phyloP scores from a whole-genome alignment of 2,329 filamentous ascomycete species.

The Pyrenophora graminea region DNA sequence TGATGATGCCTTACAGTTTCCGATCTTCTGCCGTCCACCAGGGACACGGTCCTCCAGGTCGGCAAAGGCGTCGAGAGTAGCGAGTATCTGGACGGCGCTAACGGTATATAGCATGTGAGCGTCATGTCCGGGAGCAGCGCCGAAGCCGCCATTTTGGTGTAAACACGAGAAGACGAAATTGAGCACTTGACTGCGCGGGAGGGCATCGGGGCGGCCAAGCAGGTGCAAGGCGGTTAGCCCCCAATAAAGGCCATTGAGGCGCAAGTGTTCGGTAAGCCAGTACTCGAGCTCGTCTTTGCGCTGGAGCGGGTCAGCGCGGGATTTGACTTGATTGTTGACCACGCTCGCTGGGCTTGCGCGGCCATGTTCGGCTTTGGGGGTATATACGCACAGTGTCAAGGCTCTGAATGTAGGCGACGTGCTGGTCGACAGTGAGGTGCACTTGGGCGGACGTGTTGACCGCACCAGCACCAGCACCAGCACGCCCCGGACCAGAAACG shows the following conservation, averaged over 20 bases:
- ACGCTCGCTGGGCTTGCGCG: conserved; percentile 13
- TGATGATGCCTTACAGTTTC: conserved; percentile 67
- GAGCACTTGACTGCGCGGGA: conserved; percentile 80
- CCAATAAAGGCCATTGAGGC: conserved; percentile 96
- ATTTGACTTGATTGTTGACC: conserved; percentile 12
- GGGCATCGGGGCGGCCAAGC: conserved; percentile 76
- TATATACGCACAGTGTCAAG: conserved; percentile 73
- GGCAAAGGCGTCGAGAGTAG: conserved; percentile 80
- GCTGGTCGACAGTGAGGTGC: conserved; percentile 63
- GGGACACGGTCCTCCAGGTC: conserved; percentile 74
- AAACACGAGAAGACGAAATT: conserved; percentile 96
- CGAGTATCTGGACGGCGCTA: conserved; percentile 91
- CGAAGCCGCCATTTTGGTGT: conserved; percentile 86
- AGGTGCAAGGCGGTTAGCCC: conserved; percentile 87
- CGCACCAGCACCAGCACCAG: conserved; percentile 41
- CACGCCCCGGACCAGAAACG: conserved; percentile 62
- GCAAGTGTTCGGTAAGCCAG: conserved; percentile 95
- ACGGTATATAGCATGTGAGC: conserved; percentile 95
- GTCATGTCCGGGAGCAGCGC: conserved; percentile 91
- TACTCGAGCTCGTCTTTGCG: conserved; percentile 95
- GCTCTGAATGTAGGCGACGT: conserved; percentile 91
- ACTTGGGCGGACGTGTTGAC: conserved; percentile 53
- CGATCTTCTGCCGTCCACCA: conserved; percentile 72
- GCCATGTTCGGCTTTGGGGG: conserved; percentile 15
- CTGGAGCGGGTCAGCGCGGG: conserved; percentile 55